phyloP scores from a whole-genome alignment of 495 filamentous ascomycete genomes.

The Penicillium psychrofluorescens region DNA sequence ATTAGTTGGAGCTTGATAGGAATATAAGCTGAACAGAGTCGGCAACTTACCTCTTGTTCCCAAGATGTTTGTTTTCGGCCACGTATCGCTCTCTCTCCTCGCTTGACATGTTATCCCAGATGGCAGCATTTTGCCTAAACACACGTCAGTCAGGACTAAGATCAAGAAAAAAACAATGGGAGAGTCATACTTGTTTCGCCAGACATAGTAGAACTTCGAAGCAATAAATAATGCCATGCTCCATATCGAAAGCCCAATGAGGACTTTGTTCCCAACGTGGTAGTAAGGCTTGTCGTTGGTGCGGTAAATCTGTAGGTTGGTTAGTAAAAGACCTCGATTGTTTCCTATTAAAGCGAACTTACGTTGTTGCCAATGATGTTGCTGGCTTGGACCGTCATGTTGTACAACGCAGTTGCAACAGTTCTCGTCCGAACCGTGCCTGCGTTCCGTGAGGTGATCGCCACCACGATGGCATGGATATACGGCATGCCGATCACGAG shows the following conservation, averaged over 20 bases:
- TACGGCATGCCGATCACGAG: constrained; percentile 53
- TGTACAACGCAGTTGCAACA: constrained; percentile 59
- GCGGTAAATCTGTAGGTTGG: constrained; percentile 47
- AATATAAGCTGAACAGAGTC: too few relatives aligned
- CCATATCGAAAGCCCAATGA: constrained; percentile 45
- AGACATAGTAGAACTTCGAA: constrained; percentile 57
- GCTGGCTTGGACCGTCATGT: constrained; percentile 65
- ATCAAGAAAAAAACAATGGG: background rate
- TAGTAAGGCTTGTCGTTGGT: constrained; percentile 60
- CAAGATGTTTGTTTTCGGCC: constrained; percentile 53
- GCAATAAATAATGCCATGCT: constrained; percentile 48
- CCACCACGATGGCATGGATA: constrained; percentile 60
- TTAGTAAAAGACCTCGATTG: background rate
- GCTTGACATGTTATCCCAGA: constrained; percentile 53
- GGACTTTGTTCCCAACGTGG: constrained; percentile 55
- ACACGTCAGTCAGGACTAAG: background rate
- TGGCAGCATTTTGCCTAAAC: constrained; percentile 30
- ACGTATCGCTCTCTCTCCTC: constrained; percentile 59
- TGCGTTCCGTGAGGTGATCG: constrained; percentile 57
- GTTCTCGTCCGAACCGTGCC: constrained; percentile 62
- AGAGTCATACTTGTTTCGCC: constrained; percentile 46
- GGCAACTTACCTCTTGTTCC: constrained; percentile 55
- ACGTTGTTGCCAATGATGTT: constrained; percentile 58
- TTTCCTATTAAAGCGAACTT: constrained; percentile 8
- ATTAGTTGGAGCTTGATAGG: too few relatives aligned